Conservation (phyloP, 2,329 filamentous ascomycete genomes). For the Ascochyta pisi region DNA sequence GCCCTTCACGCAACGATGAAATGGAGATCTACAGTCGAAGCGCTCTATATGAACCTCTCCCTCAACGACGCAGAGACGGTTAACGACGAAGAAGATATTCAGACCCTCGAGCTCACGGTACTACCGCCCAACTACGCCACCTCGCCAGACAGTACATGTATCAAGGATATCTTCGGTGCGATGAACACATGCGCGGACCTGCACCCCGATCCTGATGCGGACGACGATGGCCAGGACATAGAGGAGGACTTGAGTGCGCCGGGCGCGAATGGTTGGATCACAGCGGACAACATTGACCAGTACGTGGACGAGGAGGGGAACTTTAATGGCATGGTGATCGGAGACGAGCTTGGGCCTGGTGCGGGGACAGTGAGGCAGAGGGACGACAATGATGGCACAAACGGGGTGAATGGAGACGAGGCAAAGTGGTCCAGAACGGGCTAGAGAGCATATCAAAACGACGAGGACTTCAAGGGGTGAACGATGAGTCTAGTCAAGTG, state of each 20-base stretch:
- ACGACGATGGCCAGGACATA: slow-evolving; percentile 59
- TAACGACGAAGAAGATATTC: slow-evolving; percentile 68
- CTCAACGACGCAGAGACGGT: slow-evolving; percentile 60
- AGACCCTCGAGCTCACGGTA: slow-evolving; percentile 72
- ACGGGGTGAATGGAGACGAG: slow-evolving; percentile 40
- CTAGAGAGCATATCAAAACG: slow-evolving; percentile 15
- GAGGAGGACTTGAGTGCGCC: slow-evolving; percentile 65
- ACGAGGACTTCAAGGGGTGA: background rate
- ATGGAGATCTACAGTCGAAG: slow-evolving; percentile 47
- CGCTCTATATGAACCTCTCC: slow-evolving; percentile 48
- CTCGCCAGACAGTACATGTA: slow-evolving; percentile 38
- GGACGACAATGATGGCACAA: slow-evolving; percentile 39
- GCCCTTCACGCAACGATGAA: slow-evolving; percentile 77
- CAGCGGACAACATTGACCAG: slow-evolving; percentile 85
- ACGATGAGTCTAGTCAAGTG: background rate
- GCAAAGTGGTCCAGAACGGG: slow-evolving; percentile 49
- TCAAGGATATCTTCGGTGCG: slow-evolving; percentile 68
- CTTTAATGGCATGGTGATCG: slow-evolving; percentile 42
- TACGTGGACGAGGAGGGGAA: slow-evolving; percentile 59
- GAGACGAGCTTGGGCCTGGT: slow-evolving; percentile 43
- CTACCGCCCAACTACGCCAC: slow-evolving; percentile 56
- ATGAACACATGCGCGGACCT: slow-evolving; percentile 78
- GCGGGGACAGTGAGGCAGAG: slow-evolving; percentile 47
- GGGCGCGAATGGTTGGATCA: slow-evolving; percentile 84
- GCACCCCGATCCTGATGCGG: slow-evolving; percentile 72